Conservation (phyloP, 2,329 filamentous ascomycete genomes). For the Hymenotorrendiella dingleyae region DNA sequence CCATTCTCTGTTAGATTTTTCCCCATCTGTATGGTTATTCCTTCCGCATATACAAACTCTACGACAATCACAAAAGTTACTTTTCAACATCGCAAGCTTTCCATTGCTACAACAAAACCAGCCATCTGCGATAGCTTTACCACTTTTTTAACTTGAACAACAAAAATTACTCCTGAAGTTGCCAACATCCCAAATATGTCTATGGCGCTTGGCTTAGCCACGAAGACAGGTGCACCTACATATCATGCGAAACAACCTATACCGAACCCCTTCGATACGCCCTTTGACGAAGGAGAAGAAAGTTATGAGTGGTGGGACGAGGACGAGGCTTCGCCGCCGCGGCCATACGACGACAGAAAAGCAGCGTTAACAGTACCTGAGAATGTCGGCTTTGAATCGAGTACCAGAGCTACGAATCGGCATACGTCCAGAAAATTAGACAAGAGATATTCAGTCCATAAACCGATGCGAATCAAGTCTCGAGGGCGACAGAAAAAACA, state of each 20-base stretch:
- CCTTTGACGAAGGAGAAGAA: slow-evolving; percentile 21
- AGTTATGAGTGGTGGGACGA: slow-evolving; percentile 29
- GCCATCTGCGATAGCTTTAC: no score
- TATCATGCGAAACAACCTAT: slow-evolving; percentile 9
- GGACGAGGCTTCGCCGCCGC: slow-evolving; percentile 17
- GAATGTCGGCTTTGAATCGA: slow-evolving; percentile 8
- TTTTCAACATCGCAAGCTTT: background rate
- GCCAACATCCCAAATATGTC: slow-evolving; percentile 18
- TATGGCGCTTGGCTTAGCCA: slow-evolving; percentile 2
- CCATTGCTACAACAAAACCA: background rate
- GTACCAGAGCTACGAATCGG: slow-evolving; percentile 11
- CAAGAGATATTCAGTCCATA: slow-evolving; percentile 30
- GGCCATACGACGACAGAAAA: no score
- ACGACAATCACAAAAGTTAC: slow-evolving; percentile 1
- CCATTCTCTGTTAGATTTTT: background rate
- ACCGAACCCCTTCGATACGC: slow-evolving; percentile 22
- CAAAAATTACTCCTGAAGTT: no score
- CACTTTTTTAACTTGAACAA: no score
- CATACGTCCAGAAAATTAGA: slow-evolving; percentile 16
- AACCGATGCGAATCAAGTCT: slow-evolving; percentile 43
- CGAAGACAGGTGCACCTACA: slow-evolving; percentile 7
- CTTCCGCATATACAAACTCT: slow-evolving; percentile 8
- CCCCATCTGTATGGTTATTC: slow-evolving; percentile 4
- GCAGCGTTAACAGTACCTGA: slow-evolving; percentile 19
- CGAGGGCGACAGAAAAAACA: slow-evolving; percentile 54